Conservation (phyloP, 164 flowering plant genomes). For the Taxillus chinensis region DNA sequence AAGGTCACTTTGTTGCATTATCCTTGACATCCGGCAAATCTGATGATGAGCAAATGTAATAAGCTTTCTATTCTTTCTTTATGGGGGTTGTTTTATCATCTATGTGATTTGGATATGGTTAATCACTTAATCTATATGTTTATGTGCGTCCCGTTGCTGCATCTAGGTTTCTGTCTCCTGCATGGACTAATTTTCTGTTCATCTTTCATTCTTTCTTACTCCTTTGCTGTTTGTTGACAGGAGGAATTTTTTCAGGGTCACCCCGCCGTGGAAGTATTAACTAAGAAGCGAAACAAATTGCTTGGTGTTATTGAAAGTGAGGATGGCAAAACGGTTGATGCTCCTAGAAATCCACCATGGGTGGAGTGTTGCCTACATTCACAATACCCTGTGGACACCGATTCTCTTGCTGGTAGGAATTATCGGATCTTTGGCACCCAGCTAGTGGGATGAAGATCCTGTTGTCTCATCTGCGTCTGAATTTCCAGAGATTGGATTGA, state of each 20-base stretch:
- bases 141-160: no score
- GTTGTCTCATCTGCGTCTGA: background rate
- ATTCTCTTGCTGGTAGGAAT: slow-evolving; percentile 37
- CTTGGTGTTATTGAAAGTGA: slow-evolving; percentile 31
- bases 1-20: slow-evolving; percentile 5
- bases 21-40: background rate
- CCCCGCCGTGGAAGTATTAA: slow-evolving; percentile 24
- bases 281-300: slow-evolving; percentile 30
- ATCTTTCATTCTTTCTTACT: background rate
- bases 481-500: no score
- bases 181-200: no score
- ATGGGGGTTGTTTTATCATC: no score
- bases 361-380: slow-evolving; percentile 38
- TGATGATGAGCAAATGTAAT: no score
- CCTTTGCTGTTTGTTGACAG: slow-evolving; percentile 15
- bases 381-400: slow-evolving; percentile 26
- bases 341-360: slow-evolving; percentile 59
- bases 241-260: slow-evolving; percentile 46
- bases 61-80: no score
- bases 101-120: no score
- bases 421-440: slow-evolving; percentile 39
- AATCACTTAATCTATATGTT: no score
- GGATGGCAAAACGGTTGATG: slow-evolving; percentile 9
- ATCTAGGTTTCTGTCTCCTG: no score
- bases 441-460: slow-evolving; percentile 13